phyloP scores from a whole-genome alignment of 2,329 filamentous ascomycete species.

The Colletotrichum tamarilloi region DNA sequence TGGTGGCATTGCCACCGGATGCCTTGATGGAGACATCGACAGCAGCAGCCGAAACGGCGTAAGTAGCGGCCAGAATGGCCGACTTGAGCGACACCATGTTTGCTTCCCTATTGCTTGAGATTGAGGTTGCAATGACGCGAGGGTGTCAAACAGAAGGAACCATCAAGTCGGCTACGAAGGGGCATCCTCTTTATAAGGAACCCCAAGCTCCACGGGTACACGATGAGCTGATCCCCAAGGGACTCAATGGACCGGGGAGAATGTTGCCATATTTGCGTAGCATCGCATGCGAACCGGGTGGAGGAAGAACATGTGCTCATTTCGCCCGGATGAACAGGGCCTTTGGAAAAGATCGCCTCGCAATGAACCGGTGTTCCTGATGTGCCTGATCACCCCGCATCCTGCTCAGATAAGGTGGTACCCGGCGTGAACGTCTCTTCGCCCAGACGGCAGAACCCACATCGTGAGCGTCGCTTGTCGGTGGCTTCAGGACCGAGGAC shows the following conservation, averaged over 20 bases:
- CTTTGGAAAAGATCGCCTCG: neutral
- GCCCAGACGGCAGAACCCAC: slow-evolving; percentile 11
- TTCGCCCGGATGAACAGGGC: neutral
- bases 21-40: slow-evolving; percentile 55
- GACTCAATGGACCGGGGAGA: neutral
- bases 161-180: neutral
- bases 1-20: slow-evolving; percentile 54
- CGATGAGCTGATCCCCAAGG: neutral
- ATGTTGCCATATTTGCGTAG: neutral
- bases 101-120: slow-evolving; percentile 21
- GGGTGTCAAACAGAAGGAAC: neutral
- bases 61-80: slow-evolving; percentile 36
- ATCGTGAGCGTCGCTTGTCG: slow-evolving; percentile 28
- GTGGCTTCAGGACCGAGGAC: slow-evolving; percentile 30
- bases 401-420: neutral
- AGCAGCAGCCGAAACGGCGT: slow-evolving; percentile 41
- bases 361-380: neutral
- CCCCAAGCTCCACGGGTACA: neutral
- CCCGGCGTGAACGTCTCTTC: neutral
- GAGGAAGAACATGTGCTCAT: neutral
- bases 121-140: slow-evolving; percentile 21
- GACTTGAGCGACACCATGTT: slow-evolving; percentile 35
- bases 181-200: slow-evolving; percentile 3
- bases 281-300: neutral
- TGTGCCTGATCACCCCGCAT: slow-evolving; percentile 2